These are phyloP conservation scores for Xanthoconium stramineum DNA, from an alignment of 768 basidiomycete genomes.

Conservation along the genomic window DNA sequence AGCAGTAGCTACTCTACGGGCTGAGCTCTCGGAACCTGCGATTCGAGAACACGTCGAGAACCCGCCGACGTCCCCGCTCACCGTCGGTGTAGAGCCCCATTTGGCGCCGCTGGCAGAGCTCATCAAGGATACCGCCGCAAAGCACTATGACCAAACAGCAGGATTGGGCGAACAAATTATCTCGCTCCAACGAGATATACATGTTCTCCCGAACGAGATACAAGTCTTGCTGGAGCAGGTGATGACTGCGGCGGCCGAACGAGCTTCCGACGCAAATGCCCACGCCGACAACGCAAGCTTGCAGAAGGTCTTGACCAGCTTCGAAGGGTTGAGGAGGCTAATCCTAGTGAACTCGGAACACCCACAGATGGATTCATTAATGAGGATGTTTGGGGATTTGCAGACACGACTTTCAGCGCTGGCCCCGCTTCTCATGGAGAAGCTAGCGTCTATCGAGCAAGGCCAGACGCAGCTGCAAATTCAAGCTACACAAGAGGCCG, in stretches of 20 bases:
- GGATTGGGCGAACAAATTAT: slow-evolving; percentile 33
- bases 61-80: slow-evolving; percentile 9
- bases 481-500: slow-evolving; percentile 11
- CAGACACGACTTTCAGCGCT: slow-evolving; percentile 37
- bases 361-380: slow-evolving; percentile 20
- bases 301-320: slow-evolving; percentile 7
- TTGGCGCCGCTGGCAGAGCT: slow-evolving; percentile 31
- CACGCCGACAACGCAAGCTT: neutral
- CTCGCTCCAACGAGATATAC: slow-evolving; percentile 31
- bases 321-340: slow-evolving; percentile 21
- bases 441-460: slow-evolving; percentile 31
- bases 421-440: slow-evolving; percentile 35
- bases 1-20: slow-evolving; percentile 7
- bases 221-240: slow-evolving; percentile 12
- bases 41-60: slow-evolving; percentile 18
- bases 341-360: slow-evolving; percentile 4
- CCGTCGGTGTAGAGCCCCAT: slow-evolving; percentile 12
- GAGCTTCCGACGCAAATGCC: neutral
- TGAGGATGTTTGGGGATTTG: slow-evolving; percentile 39
- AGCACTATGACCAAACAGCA: slow-evolving; percentile 35
- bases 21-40: slow-evolving; percentile 21
- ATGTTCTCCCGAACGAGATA: slow-evolving; percentile 28
- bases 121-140: slow-evolving; percentile 34
- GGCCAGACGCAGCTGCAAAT: slow-evolving; percentile 18
- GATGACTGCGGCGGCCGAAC: slow-evolving; percentile 1